Evolutionary conservation across 805 yeast species (phyloP).

Genomic region (Ascoidea asiatica): DNA sequence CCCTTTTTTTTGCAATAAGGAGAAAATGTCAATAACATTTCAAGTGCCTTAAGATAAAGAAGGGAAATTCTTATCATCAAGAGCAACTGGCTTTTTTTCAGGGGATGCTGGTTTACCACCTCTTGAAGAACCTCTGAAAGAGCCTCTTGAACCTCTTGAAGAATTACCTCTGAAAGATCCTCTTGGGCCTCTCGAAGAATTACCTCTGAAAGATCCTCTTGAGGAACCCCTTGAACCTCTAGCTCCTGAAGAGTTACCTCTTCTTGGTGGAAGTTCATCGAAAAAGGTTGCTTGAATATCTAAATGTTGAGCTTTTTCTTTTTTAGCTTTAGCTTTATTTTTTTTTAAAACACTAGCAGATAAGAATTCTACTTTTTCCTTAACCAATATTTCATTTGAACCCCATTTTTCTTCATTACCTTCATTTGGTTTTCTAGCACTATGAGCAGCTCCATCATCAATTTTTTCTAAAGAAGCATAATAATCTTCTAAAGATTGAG

Average conservation of each 20-base stretch:
- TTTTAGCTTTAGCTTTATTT: slow-evolving; percentile 56
- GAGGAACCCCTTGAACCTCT: slow-evolving; percentile 22
- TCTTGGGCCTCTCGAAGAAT: slow-evolving; percentile 16
- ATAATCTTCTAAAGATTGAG: slow-evolving; percentile 71
- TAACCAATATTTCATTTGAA: slow-evolving; percentile 48
- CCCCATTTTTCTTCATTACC: slow-evolving; percentile 23
- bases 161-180: slow-evolving; percentile 20
- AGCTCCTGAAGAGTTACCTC: slow-evolving; percentile 18
- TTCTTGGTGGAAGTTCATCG: slow-evolving; percentile 33
- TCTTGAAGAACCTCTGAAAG: neutral
- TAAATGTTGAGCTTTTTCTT: slow-evolving; percentile 69
- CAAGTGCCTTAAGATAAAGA: slow-evolving; percentile 6
- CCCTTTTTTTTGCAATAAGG: too few species aligned
- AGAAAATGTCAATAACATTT: too few species aligned
- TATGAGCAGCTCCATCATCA: slow-evolving; percentile 45
- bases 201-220: slow-evolving; percentile 16
- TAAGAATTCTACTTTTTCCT: slow-evolving; percentile 47
- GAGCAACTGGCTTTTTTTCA: slow-evolving; percentile 2
- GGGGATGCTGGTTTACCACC: slow-evolving; percentile 2
- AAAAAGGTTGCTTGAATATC: slow-evolving; percentile 64
- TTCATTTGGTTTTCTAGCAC: slow-evolving; percentile 21
- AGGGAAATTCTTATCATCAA: slow-evolving; percentile 10
- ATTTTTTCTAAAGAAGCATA: slow-evolving; percentile 49
- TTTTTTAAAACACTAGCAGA: slow-evolving; percentile 54
- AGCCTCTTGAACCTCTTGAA: slow-evolving; percentile 7